phyloP scores from a whole-genome alignment of 2,329 filamentous ascomycete genomes.

The Dactylonectria macrodidyma region DNA sequence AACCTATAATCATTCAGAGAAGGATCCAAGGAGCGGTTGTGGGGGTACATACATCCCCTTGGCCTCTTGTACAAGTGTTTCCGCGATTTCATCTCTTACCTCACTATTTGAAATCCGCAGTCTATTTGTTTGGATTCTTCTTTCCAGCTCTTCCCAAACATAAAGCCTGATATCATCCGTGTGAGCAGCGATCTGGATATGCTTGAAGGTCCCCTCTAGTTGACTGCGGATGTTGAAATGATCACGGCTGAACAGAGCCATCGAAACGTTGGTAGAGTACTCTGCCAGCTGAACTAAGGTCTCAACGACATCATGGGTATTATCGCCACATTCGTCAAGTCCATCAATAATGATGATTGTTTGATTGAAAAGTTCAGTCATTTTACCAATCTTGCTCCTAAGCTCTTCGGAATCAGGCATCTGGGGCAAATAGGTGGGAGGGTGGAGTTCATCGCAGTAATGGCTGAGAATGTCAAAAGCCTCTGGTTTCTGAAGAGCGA shows the following conservation, averaged over 20 bases:
- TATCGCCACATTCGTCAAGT: slow-evolving; percentile 21
- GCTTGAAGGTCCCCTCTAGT: neutral
- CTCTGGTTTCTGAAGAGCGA: slow-evolving; percentile 24
- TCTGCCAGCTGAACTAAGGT: neutral
- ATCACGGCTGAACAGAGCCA: slow-evolving; percentile 32
- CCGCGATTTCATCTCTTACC: slow-evolving; percentile 30
- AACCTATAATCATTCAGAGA: slow-evolving; percentile 20
- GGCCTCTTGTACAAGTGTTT: slow-evolving; percentile 6
- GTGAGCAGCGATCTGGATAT: slow-evolving; percentile 18
- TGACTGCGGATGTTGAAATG: slow-evolving; percentile 9
- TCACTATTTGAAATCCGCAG: slow-evolving; percentile 8
- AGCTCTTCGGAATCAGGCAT: neutral
- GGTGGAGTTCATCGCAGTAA: slow-evolving; percentile 21
- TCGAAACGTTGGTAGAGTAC: fast-evolving
- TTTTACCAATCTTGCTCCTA: fast-evolving
- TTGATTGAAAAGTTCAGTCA: slow-evolving; percentile 9
- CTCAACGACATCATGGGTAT: slow-evolving; percentile 5
- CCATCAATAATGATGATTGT: slow-evolving; percentile 22
- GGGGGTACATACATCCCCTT: slow-evolving; percentile 29
- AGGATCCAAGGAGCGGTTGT: fast-evolving
- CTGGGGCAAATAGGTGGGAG: fast-evolving
- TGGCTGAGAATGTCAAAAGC: neutral
- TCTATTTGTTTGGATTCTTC: neutral
- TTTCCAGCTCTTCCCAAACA: slow-evolving; percentile 28
- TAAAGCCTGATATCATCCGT: slow-evolving; percentile 30